Evolutionary conservation across 2,329 filamentous ascomycete species (phyloP), one percentile per base, ranked within the genome.

Genomic region (Zymoseptoria passerinii): DNA sequence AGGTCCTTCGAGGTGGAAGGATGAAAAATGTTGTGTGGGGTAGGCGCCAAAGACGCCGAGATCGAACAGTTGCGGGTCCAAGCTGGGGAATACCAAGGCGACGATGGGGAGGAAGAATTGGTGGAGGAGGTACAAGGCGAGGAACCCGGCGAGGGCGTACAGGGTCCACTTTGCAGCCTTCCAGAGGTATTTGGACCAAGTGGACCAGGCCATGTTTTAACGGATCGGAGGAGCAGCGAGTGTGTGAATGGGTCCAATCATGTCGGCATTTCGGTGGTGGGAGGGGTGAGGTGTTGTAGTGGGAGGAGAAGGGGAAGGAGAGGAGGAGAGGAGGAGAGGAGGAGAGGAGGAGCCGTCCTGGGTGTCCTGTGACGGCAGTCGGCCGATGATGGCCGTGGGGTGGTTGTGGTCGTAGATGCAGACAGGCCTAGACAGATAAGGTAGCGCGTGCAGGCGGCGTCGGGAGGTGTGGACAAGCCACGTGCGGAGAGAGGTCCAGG

Each of bases 1-100:
- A 20, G 70, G 69, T 23, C 65, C 65, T 8, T 52, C 56, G 7
- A 70, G 62, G 54, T 65, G 52, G 58, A 70, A 71, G 0, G 70
- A 69, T 48, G 63, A 57, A 56, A 66, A 71, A 19, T 62, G 56
- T 29, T 64, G 60, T 2, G 62, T 61, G 1, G 66, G 69, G 56
- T 68, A 71, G 9, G 67, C 59, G 48, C 70, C 69, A 56, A 67
- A 71, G 29, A 71, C 65, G 28, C 64, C 70, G n/a, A 69, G 60
- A 51, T 71, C 69, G 60, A 69, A 71, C 50, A 72, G 70, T 29
- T 62, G 50, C 0, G 61, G 57, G 28, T 68, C 67, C 50, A 70
- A 54, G 13, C 52, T 55, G 6, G 70, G 70, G n/a, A 67, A 58
- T 35, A 69, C 48, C 55, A 65, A 68, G 23, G 66, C 67, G 27